Evolutionary conservation across 1,284 basidiomycete species (phyloP).

Genomic region (Ustilago sp.): DNA sequence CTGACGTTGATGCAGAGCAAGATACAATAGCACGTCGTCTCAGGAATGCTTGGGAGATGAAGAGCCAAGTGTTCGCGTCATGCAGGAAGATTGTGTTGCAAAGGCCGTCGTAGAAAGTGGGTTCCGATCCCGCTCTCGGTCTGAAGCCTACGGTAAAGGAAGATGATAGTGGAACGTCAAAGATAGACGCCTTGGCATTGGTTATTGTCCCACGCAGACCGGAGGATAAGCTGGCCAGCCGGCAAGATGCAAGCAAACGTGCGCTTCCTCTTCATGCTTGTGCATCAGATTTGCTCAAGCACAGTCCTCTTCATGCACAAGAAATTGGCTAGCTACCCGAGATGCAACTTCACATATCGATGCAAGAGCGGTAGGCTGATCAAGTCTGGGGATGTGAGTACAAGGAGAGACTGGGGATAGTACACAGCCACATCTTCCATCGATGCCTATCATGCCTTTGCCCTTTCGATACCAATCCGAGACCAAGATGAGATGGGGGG

Average conservation of each 20-base stretch:
- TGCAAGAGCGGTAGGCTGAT: too few species aligned
- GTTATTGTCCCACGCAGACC: background rate
- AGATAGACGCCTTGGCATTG: background rate
- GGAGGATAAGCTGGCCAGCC: background rate
- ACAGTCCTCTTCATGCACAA: too few species aligned
- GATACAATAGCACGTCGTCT: background rate
- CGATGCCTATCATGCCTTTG: background rate
- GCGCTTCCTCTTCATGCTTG: background rate
- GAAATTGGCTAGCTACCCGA: background rate
- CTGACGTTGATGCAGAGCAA: background rate
- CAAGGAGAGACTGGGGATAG: background rate
- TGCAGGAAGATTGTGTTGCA: background rate
- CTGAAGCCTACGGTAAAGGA: background rate
- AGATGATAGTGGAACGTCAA: background rate
- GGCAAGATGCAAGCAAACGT: background rate
- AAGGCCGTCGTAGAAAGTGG: background rate
- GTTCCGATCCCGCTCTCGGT: background rate
- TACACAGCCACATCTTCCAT: background rate
- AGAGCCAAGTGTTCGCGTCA: background rate
- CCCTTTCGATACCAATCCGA: background rate
- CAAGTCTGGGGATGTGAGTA: background rate
- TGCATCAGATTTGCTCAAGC: background rate
- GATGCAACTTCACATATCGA: background rate
- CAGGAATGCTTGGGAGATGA: constrained; percentile 1
- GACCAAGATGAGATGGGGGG: background rate